Percentiles rank a stretch among this genome's conserved stretches.
phyloP scores from a whole-genome alignment of 805 yeast genomes.

The Lipomyces lipofer region DNA sequence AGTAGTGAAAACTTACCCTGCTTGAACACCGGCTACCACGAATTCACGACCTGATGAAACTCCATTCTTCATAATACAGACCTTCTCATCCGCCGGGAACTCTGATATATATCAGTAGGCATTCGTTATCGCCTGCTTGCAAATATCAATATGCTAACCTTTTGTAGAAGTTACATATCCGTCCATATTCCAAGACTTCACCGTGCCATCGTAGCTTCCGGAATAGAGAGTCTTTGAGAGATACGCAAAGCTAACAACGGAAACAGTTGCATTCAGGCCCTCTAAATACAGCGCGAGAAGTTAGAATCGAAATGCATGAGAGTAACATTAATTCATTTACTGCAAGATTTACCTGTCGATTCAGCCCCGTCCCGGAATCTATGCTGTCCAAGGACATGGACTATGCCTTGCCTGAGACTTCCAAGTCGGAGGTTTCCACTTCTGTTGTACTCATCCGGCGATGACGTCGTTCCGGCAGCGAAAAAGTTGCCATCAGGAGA shows the following conservation, averaged over 20 bases:
- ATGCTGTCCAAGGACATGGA: neutral
- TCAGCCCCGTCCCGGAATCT: too few relatives aligned
- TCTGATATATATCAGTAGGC: neutral
- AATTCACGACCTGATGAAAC: neutral
- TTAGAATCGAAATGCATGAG: too few relatives aligned
- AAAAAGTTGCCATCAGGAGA: slow-evolving; percentile 3
- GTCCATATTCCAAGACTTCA: slow-evolving; percentile 6
- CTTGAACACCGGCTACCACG: neutral
- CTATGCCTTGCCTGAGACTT: neutral
- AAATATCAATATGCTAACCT: too few relatives aligned
- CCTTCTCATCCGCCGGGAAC: neutral
- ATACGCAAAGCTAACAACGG: slow-evolving; percentile 2
- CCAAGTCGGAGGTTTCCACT: slow-evolving; percentile 9
- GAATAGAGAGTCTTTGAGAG: neutral
- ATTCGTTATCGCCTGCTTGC: too few relatives aligned
- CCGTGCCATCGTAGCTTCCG: slow-evolving; percentile 4
- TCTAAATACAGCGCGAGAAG: too few relatives aligned
- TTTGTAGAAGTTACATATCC: too few relatives aligned
- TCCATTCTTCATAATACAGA: neutral
- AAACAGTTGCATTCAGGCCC: neutral
- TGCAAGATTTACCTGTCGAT: too few relatives aligned
- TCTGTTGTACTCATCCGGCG: slow-evolving; percentile 11
- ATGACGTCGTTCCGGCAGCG: slow-evolving; percentile 8
- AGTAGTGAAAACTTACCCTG: neutral
- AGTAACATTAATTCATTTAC: too few relatives aligned